Evolutionary conservation across 805 yeast species (phyloP), one percentile per base, ranked within the genome.

Genomic region (Sugiyamaella americana): DNA sequence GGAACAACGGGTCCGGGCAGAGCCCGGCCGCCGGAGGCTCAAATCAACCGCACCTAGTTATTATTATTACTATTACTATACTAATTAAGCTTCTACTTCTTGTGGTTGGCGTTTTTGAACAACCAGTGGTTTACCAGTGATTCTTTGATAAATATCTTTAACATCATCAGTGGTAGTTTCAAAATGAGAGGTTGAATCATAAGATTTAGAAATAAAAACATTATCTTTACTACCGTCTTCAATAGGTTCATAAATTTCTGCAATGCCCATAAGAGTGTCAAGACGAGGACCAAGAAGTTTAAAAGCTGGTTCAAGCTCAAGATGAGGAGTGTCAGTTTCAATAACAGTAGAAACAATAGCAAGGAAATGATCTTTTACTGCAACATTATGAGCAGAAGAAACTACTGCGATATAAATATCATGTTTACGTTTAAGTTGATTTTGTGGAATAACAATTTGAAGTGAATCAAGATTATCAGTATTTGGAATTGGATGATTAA

Each of bases 121-220:
- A 20, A 85, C 94, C 59, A 93, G 76, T 17, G 95, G 96, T 65
- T 87, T 85, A 43, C 98, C 98, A 29, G 85, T 85, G 54, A 93
- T 82, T 65, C 98, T 79, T 66, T 82, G 82, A 67, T 93, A 93
- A 45, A 93, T 76, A 65, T 91, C 96, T 68, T 87, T 88, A 57
- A 93, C 95, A 65, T 93, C 98, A 64, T 93, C 98, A 35, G 98
- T 93, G 58, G 95, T 85, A 37, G 89, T 72, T 68, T 93, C 98
- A 64, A 93, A 93, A 69, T 93, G 98, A 6, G 96, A 87, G 6
- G 95, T 76, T 1, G 98, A 84, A 64, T 93, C 98, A 64, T 88
- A 93, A 49, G 95, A 84, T 69, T 78, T 84, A 34, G 97, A 87
- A 48, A 93, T 74, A 67, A 69, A 93, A 42, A 93, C 79, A 48